phyloP scores from a whole-genome alignment of 352 stramenopile genomes.

The Aphanomyces astaci region DNA sequence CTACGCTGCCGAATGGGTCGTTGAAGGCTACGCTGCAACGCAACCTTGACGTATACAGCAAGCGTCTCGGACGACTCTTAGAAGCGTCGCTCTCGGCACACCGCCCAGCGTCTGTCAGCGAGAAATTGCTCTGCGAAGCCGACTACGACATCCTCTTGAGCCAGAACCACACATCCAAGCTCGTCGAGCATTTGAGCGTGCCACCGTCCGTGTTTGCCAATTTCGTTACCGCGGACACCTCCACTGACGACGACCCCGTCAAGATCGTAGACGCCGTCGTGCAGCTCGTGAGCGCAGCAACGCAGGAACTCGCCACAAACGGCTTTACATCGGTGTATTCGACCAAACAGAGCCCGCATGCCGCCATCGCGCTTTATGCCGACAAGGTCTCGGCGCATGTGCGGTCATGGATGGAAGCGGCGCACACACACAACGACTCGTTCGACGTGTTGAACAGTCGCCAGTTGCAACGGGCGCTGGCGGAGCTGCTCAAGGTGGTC shows the following conservation, averaged over 20 bases:
- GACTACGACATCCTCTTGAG: constrained; percentile 20
- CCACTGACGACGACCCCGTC: not conserved
- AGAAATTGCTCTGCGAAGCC: constrained; percentile 4
- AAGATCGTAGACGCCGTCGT: constrained; percentile 5
- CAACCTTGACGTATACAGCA: not conserved
- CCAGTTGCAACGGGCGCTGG: not conserved
- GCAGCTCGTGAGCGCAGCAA: not conserved
- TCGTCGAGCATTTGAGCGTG: constrained; percentile 2
- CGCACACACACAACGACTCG: not conserved
- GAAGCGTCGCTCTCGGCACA: not conserved
- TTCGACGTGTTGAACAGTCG: not conserved
- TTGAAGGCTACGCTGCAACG: constrained; percentile 15
- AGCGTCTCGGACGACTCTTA: not conserved
- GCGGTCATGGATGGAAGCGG: not conserved
- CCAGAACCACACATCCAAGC: constrained; percentile 6
- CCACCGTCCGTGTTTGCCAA: constrained; percentile 7
- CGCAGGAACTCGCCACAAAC: constrained; percentile 18
- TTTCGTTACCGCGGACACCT: not conserved
- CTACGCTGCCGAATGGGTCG: constrained; percentile 9
- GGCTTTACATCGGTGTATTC: constrained; percentile 9
- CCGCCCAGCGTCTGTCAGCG: not conserved
- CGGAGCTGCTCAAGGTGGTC: not conserved
- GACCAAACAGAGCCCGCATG: not conserved
- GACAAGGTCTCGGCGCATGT: not conserved
- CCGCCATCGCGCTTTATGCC: constrained; percentile 12